Evolutionary conservation across 2,329 filamentous ascomycete species (phyloP).

Genomic region (Penicillium sp.): DNA sequence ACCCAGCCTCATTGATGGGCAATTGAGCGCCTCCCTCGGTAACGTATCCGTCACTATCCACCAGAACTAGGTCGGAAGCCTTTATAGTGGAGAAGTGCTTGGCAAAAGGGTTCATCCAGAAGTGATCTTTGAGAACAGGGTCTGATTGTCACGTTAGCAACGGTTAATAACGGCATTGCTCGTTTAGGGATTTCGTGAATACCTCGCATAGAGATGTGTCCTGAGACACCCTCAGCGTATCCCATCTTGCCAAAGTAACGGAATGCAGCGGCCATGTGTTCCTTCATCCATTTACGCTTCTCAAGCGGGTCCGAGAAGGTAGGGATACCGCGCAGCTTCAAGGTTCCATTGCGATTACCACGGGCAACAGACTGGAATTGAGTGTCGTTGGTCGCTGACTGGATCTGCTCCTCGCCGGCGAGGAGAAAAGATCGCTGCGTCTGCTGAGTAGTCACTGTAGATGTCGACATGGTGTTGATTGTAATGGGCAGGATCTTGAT

Average conservation of each 20-base stretch:
- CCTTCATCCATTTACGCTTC: slow-evolving; percentile 60
- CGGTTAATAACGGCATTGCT: not conserved
- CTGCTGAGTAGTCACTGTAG: slow-evolving; percentile 25
- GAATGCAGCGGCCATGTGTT: slow-evolving; percentile 53
- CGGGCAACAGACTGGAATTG: slow-evolving; percentile 46
- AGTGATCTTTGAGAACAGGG: slow-evolving; percentile 46
- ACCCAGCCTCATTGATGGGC: slow-evolving; percentile 56
- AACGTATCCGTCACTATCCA: slow-evolving; percentile 49
- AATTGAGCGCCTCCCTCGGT: slow-evolving; percentile 48
- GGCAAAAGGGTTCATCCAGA: slow-evolving; percentile 50
- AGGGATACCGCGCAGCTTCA: slow-evolving; percentile 48
- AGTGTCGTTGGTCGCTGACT: slow-evolving; percentile 35
- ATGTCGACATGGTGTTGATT: slow-evolving; percentile 26
- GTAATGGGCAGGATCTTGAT: not conserved
- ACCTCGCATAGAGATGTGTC: slow-evolving; percentile 52
- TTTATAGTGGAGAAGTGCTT: slow-evolving; percentile 52
- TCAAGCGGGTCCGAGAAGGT: slow-evolving; percentile 50
- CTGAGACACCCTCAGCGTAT: slow-evolving; percentile 50
- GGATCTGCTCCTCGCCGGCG: slow-evolving; percentile 30
- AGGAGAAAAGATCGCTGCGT: slow-evolving; percentile 26
- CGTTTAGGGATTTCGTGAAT: not conserved
- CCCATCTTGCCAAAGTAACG: slow-evolving; percentile 50
- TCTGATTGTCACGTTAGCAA: slow-evolving; percentile 30
- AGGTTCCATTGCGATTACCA: slow-evolving; percentile 42
- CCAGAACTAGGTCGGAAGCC: slow-evolving; percentile 49